Percentiles rank a stretch among this genome's conserved stretches.
Conservation (phyloP, 2,329 filamentous ascomycete species). For the Sporothrix pallida region DNA sequence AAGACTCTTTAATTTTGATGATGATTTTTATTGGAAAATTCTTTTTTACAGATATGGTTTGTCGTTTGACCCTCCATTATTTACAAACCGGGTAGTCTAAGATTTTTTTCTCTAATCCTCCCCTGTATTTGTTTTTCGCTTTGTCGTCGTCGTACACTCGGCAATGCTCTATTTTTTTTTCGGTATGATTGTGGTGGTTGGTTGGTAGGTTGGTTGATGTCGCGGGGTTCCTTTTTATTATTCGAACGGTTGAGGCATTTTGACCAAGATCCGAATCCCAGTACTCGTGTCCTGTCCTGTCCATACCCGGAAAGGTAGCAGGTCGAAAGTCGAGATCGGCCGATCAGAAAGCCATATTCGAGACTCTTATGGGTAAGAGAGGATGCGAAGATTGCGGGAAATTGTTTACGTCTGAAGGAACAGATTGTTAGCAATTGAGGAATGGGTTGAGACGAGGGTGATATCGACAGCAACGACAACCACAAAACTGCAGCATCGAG, state of each 20-base stretch:
- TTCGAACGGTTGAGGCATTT: conserved; percentile 32
- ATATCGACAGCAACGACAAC: no score
- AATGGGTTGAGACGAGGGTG: neutral
- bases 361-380: conserved; percentile 35
- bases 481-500: neutral
- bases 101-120: conserved; percentile 32
- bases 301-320: conserved; percentile 1
- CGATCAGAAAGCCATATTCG: conserved; percentile 34
- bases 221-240: conserved; percentile 31
- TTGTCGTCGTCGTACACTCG: conserved; percentile 36
- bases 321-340: conserved; percentile 30
- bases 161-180: conserved; percentile 34
- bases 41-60: conserved; percentile 34
- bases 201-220: conserved; percentile 26
- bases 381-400: conserved; percentile 29
- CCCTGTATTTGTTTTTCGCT: conserved; percentile 32
- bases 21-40: conserved; percentile 33
- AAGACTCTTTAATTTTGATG: neutral
- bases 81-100: conserved; percentile 35
- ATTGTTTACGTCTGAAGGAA: conserved; percentile 36
- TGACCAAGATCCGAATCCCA: conserved; percentile 15
- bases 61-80: conserved; percentile 35
- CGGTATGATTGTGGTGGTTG: conserved; percentile 23
- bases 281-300: conserved; percentile 5
- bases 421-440: conserved; percentile 17